Evolutionary conservation across 2,329 filamentous ascomycete genomes (phyloP), one percentile per base, ranked within the genome.

Genomic region (Escovopsis sp.): DNA sequence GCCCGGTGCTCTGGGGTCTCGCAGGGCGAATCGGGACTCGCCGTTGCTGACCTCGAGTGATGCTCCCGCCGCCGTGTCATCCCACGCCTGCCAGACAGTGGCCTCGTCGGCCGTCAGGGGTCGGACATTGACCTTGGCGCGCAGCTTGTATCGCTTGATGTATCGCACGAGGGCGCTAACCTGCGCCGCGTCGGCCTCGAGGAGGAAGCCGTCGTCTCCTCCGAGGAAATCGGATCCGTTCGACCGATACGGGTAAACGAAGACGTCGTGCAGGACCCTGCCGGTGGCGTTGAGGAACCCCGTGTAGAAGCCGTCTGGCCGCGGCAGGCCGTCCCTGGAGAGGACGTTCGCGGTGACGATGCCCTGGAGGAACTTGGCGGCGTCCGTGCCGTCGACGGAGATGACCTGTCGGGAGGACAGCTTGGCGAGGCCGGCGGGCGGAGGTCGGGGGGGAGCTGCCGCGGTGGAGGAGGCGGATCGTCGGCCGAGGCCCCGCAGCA

Each of bases 281-380:
- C 90, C 90, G 40, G 75, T 73, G 7, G 88, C 84, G 45, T 81
- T 93, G 29, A 98, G 66, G 49, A 98, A 94, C 0, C 77, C 84
- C 6, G 79, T 69, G 57, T 93, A 96, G 54, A 80, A 76, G 4
- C 75, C 78, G 1, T 61, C 57, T 4, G 45, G 48, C 17, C 56
- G 55, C 2, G 58, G 47, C 26, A 49, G 41, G 41, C 57, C 50
- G 39, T 60, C 43, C 18, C 42, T 50, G 7, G 61, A 48, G 0
- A 68, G 57, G 8, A 59, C 44, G 30, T 51, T 57, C 42, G 79
- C 72, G 1, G 88, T 94, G 43, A 90, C 72, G 38, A 93, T 72
- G 36, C 88, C 87, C 55, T 96, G 86, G 2, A 98, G 70, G 57
- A 87, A 96, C 45, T 79, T 79, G 32, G 79, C 70, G 23, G 85